Percentiles rank a stretch among this genome's conserved stretches.
phyloP scores from a whole-genome alignment of 768 basidiomycete species.

The Clitopilus passeckerianus region DNA sequence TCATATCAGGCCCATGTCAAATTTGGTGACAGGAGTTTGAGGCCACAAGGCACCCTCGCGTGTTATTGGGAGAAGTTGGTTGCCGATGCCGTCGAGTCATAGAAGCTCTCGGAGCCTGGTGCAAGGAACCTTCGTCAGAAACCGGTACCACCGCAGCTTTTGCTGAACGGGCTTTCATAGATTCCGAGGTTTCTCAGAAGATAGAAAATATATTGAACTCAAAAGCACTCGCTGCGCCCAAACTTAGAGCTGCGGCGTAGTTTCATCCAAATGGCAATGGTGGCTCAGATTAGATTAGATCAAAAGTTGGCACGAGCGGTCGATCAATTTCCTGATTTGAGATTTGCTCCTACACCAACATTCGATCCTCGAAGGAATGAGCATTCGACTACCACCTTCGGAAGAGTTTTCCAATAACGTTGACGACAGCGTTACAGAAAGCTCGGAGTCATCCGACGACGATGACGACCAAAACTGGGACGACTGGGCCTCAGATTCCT shows the following conservation, averaged over 20 bases:
- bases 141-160: neutral
- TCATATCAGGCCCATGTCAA: neutral
- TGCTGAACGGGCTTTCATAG: neutral
- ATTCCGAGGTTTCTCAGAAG: neutral
- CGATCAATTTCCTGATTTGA: neutral
- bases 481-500: constrained; percentile 76
- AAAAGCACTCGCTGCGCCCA: neutral
- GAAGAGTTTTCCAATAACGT: constrained; percentile 13
- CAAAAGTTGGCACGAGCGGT: neutral
- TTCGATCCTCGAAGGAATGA: constrained; percentile 23
- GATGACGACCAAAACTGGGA: constrained; percentile 65
- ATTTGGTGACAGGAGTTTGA: neutral
- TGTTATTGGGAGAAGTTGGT: neutral
- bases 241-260: neutral
- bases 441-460: constrained; percentile 24
- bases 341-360: neutral
- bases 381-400: constrained; percentile 29
- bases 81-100: neutral
- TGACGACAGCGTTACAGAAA: constrained; percentile 18
- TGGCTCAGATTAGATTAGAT: neutral
- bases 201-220: neutral
- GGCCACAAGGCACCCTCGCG: neutral
- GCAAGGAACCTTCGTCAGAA: neutral
- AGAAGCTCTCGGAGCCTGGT: neutral
- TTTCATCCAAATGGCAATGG: neutral